A percentile compares a stretch with the other conserved stretches of the same genome.
Conservation (phyloP, 306 rosid species). For the Mimosa bimucronata region DNA sequence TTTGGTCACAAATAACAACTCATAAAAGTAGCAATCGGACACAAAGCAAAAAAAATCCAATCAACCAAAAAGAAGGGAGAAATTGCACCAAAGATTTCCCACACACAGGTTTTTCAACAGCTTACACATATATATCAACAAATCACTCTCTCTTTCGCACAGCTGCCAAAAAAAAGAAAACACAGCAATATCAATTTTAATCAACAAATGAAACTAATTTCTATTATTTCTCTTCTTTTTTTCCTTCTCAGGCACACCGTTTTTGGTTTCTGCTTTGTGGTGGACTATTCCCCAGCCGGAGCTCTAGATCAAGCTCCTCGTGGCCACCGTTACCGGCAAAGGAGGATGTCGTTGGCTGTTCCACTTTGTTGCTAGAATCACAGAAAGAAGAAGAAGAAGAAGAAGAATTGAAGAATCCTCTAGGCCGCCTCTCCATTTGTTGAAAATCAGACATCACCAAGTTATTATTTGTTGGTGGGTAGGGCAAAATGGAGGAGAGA, state of each 20-base stretch:
- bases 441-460: conserved; percentile 31
- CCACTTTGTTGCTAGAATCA: conserved; percentile 29
- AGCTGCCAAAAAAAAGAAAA: not conserved
- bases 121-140: conserved; percentile 31
- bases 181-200: not conserved
- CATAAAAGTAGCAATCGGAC: conserved; percentile 17
- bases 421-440: not conserved
- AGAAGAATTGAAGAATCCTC: conserved; percentile 3
- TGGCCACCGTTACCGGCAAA: conserved; percentile 17
- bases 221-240: not conserved
- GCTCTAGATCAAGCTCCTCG: conserved; percentile 82
- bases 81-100: conserved; percentile 8
- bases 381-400: conserved; percentile 21
- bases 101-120: conserved; percentile 18
- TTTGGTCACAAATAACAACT: not conserved
- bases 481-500: conserved; percentile 48
- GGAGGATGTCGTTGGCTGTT: conserved; percentile 38
- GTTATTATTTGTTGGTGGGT: conserved; percentile 35
- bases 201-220: not conserved
- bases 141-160: not conserved
- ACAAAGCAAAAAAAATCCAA: conserved; percentile 1
- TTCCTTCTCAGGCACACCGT: not conserved
- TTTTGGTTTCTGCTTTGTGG: conserved; percentile 44
- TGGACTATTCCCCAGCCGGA: conserved; percentile 67
- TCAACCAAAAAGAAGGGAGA: not conserved